Evolutionary conservation across 345 rosid species (phyloP).

Genomic region (Atalantia buxifolia): DNA sequence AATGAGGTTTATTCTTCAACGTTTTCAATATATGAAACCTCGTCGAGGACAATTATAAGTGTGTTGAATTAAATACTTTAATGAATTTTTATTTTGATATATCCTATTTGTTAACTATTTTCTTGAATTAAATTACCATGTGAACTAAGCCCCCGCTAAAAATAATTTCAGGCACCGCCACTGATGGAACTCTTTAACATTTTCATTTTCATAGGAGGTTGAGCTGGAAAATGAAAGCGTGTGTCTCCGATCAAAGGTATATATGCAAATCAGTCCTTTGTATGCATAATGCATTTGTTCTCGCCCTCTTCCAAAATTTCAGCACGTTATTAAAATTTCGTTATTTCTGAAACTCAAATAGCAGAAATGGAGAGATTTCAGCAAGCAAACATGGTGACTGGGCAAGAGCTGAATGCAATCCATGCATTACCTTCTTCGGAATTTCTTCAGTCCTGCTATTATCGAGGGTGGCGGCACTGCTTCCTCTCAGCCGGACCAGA

Average conservation of each 20-base stretch:
- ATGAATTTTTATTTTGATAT: no score
- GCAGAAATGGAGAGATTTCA: constrained; percentile 85
- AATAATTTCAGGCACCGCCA: no score
- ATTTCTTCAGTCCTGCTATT: constrained; percentile 68
- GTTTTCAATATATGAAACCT: no score
- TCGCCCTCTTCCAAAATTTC: no score
- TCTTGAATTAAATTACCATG: no score
- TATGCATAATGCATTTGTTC: no score
- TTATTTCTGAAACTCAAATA: constrained; percentile 36
- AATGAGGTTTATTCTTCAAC: no score
- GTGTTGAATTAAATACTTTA: no score
- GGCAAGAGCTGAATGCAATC: constrained; percentile 67
- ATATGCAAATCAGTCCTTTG: background rate
- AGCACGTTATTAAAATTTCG: no score
- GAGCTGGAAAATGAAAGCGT: constrained; percentile 86
- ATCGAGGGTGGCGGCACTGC: constrained; percentile 38
- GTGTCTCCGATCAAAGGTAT: constrained; percentile 80
- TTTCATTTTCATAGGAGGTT: constrained; percentile 47
- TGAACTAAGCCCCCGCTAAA: no score
- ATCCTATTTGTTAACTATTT: no score
- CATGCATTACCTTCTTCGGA: constrained; percentile 80
- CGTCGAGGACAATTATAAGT: no score
- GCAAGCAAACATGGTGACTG: constrained; percentile 68
- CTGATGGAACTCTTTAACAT: background rate
- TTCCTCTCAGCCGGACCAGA: constrained; percentile 71